These are phyloP conservation scores for Erucastrum elatum DNA, from an alignment of 345 rosid genomes.

Conservation along the genomic window DNA sequence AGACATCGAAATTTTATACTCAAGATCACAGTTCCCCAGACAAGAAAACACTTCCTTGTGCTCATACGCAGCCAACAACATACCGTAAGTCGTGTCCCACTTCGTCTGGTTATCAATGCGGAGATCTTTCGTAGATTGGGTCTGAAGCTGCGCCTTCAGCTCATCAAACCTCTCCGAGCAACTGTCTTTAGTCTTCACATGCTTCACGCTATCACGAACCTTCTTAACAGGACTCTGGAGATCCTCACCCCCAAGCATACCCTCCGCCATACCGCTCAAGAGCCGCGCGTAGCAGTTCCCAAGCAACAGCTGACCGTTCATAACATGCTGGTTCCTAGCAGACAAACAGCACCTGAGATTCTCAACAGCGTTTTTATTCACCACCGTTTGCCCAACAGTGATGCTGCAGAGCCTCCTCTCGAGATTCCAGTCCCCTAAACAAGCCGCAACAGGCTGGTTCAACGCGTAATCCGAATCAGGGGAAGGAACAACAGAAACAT, in stretches of 20 bases:
- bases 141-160: background rate
- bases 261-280: background rate
- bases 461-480: background rate
- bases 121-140: background rate
- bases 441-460: background rate
- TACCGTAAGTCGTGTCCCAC: background rate
- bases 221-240: background rate
- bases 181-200: background rate
- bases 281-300: background rate
- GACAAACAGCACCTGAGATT: background rate
- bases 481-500: background rate
- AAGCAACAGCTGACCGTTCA: background rate
- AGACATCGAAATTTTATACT: background rate
- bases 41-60: background rate
- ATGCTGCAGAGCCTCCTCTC: background rate
- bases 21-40: background rate
- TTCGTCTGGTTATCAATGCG: background rate
- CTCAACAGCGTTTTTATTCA: background rate
- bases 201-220: background rate
- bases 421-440: background rate
- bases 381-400: background rate
- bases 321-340: background rate
- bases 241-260: background rate
- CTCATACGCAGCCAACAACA: background rate
- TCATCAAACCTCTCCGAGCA: background rate